A percentile compares a stretch with the other conserved stretches of the same genome.
Evolutionary conservation across 345 rosid genomes (phyloP).

Genomic region (Bruguiera gymnorhiza): DNA sequence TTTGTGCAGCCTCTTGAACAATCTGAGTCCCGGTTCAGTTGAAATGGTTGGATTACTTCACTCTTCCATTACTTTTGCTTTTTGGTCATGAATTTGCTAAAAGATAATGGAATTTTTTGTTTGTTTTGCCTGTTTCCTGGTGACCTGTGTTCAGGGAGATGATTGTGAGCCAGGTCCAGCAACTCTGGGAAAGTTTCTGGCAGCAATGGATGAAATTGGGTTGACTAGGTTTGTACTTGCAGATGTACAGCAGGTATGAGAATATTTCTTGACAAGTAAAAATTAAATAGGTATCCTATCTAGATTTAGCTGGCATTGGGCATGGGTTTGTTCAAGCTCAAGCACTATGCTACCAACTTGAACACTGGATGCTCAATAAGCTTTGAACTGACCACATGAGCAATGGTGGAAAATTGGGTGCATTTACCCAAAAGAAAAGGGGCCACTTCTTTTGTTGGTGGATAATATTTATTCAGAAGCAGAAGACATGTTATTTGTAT

Average conservation of each 20-base stretch:
- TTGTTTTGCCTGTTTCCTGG: background rate
- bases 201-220: constrained; percentile 66
- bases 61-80: background rate
- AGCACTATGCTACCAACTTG: constrained; percentile 7
- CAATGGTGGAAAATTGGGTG: background rate
- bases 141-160: constrained; percentile 34
- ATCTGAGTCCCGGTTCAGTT: constrained; percentile 49
- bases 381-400: background rate
- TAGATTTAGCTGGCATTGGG: background rate
- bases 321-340: background rate
- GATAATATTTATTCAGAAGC: too few species aligned
- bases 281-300: constrained; percentile 1
- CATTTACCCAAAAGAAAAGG: background rate
- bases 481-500: too few species aligned
- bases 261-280: background rate
- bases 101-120: background rate
- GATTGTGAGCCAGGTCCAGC: constrained; percentile 37
- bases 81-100: background rate
- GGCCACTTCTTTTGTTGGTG: too few species aligned
- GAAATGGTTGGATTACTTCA: constrained; percentile 42
- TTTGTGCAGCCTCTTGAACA: constrained; percentile 58
- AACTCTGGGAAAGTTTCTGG: constrained; percentile 47
- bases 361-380: constrained; percentile 6
- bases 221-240: constrained; percentile 60
- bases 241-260: constrained; percentile 52